Evolutionary conservation across 257 asterid species (phyloP), one percentile per base, ranked within the genome.

Genomic region (Solanum microdontum): DNA sequence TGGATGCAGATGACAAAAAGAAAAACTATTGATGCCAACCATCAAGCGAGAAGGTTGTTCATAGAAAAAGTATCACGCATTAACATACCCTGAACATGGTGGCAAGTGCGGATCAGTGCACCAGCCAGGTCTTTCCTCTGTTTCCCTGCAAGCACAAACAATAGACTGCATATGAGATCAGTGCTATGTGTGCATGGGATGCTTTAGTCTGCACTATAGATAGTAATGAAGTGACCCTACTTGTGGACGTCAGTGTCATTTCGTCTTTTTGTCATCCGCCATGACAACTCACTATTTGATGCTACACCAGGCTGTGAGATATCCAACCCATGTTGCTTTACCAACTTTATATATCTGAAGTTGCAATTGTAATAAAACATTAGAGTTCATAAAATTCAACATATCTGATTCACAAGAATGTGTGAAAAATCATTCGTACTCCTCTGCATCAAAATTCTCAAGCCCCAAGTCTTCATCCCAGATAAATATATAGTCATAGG

Each of bases 401-500:
- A 88, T 36, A 85, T 15, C 11, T 40, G 60, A 51, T 70, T 43
- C 48, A 70, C 13, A 87, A 76, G 28, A 85, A 68, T 39, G 34
- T 72, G 83, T 45, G 58, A 12, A 70, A 26, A 66, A 43, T 7
- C 79, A 21, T 37, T 89, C 98, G 90, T 86, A 96, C 99, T 93
- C 92, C 93, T 96, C 98, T 6, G 95, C 93, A 90, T 93, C 94
- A 87, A 96, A 96, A 83, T 95, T 90, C 82, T 94, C 95, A 45
- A 96, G 95, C 6, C 98, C 99, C 73, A 95, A 89, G 83, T 96
- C 99, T 90, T 95, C 98, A 75, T 96, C 99, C 98, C 99, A 95
- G 72, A 95, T 92, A 86, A 93, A 94, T 85, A 95, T 93, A 86
- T 93, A 96, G 88, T 96, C 98, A 72, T 93, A 94, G n/a, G 96